Percentiles rank a stretch among this genome's conserved stretches.
These are phyloP conservation scores for Metschnikowia arizonensis DNA, from an alignment of 805 yeast species.

Conservation along the genomic window DNA sequence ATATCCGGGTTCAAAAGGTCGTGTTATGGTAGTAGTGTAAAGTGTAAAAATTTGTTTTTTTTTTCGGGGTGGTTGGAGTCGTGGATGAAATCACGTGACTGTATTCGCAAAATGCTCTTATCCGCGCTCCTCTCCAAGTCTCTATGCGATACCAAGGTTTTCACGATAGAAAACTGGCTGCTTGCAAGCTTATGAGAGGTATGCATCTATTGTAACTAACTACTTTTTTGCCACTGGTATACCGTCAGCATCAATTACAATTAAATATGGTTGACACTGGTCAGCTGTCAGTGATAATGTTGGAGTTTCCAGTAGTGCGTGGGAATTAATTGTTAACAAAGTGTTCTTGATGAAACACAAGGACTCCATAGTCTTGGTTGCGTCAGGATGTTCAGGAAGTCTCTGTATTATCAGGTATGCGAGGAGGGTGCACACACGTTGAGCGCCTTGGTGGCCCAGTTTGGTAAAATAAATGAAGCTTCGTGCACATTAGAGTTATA, in stretches of 20 bases:
- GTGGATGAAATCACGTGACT: constrained; percentile 4
- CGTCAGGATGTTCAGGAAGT: neutral
- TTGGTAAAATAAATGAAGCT: constrained; percentile 74
- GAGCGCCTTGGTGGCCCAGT: constrained; percentile 57
- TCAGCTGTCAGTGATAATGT: neutral
- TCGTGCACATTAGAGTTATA: constrained; percentile 64
- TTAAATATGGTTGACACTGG: too few relatives aligned
- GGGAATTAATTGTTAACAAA: neutral
- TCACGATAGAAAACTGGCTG: neutral
- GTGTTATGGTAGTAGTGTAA: constrained; percentile 25
- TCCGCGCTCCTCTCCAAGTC: neutral
- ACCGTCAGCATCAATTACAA: too few relatives aligned
- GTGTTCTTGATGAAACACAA: neutral
- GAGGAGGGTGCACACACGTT: constrained; percentile 4
- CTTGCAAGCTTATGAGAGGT: neutral
- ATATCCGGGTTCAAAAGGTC: constrained; percentile 16
- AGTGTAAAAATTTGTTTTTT: constrained; percentile 16
- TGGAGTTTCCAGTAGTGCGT: neutral
- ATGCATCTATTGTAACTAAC: neutral
- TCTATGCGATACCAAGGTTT: too few relatives aligned
- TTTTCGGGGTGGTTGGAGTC: constrained; percentile 5
- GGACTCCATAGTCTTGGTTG: neutral
- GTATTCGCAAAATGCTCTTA: too few relatives aligned
- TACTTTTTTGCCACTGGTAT: too few relatives aligned
- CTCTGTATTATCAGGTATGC: neutral